phyloP scores from a whole-genome alignment of 768 basidiomycete genomes.

The Mycena amicta region DNA sequence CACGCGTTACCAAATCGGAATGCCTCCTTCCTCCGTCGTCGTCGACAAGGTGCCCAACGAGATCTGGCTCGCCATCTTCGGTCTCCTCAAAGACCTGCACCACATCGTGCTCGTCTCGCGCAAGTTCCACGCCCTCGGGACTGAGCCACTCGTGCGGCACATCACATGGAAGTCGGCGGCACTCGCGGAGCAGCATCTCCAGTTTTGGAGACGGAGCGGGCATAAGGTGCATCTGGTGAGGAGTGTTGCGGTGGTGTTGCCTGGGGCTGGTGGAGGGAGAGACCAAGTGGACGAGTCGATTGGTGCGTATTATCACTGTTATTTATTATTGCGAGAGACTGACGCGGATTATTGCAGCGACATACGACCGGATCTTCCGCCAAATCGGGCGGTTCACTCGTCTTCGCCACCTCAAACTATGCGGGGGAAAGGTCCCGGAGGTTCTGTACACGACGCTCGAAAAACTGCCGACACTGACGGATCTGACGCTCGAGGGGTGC shows the following conservation, averaged over 20 bases:
- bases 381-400: conserved; percentile 8
- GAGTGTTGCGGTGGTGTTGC: background rate
- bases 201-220: conserved; percentile 8
- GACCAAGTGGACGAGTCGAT: too few species aligned
- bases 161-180: conserved; percentile 3
- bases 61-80: conserved; percentile 14
- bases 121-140: conserved; percentile 5
- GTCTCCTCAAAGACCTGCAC: background rate
- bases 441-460: conserved; percentile 9
- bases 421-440: background rate
- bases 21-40: background rate
- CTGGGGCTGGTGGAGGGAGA: too few species aligned
- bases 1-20: too few species aligned
- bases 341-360: too few species aligned
- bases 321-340: too few species aligned
- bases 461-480: background rate
- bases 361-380: conserved; percentile 1
- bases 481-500: conserved; percentile 2
- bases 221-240: conserved; percentile 11
- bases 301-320: too few species aligned
- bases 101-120: conserved; percentile 7
- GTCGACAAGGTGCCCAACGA: conserved; percentile 6
- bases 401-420: conserved; percentile 1
- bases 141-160: conserved; percentile 8
- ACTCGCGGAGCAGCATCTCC: conserved; percentile 1